Base-by-base conservation (phyloP, 352 stramenopile species). In the Pythium oligandrum region DNA sequence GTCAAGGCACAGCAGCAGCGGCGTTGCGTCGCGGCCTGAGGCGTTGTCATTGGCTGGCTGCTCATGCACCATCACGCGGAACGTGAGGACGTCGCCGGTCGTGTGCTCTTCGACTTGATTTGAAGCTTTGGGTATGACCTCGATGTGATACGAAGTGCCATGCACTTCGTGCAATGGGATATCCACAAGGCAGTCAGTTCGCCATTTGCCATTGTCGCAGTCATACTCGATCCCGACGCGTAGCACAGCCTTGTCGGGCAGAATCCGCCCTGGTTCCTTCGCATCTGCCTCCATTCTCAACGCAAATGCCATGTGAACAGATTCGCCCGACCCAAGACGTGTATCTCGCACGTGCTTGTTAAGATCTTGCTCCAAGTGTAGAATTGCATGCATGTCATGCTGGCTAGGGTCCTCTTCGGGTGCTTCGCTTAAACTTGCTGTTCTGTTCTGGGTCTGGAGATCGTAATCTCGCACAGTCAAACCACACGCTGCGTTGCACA, bases 1-100 rank as follows among this genome's bases (percentile, higher is more conserved):
- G 44, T 78, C 65, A n/a, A 90, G 53, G 46, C 70, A 85, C 36
- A 90, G 57, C 43, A 75, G 53, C 45, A 79, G 32, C n/a, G 40
- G 46, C 44, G 38, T 53, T 60, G 11, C 44, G 17, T 55, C 31
- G 35, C 10, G 17, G 0, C 6, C 5, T 42, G 17, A n/a, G 8
- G n/a, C 17, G 10, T 9, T 32, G 39, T 49, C 36, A 44, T 54
- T 45, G 11, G 64, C 57, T 48, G 53, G 48, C 44, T 56, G 48
- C 4, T 42, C 12, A 42, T 59, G 63, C 9, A 89, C 68, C 1
- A 58, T 53, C 3, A 90, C 52, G 8, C 57, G 37, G 51, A 90
- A 90, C 1, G 60, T 64, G 32, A 86, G 57, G 43, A 82, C 66
- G 0, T 90, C 75, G 6, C 48, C 68, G 2, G 55, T 42, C 40